Percentiles rank a stretch among this genome's conserved stretches.
Conservation (phyloP, 495 filamentous ascomycete species). For the Talaromyces ruber region DNA sequence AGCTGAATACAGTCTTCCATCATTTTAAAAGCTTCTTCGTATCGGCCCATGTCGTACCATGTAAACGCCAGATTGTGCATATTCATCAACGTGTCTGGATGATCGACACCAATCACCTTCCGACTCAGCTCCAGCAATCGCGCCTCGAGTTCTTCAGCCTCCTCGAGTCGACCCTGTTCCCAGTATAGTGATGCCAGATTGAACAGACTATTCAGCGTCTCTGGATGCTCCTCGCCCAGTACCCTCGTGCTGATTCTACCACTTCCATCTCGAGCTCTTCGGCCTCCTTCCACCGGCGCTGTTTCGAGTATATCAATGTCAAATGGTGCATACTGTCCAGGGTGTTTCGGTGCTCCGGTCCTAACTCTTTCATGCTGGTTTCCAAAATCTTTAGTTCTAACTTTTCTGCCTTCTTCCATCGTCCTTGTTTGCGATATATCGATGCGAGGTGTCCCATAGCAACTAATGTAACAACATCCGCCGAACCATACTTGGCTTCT, state of each 20-base stretch:
- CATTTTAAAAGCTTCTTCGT: neutral
- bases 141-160: neutral
- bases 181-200: neutral
- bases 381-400: slow-evolving; percentile 6
- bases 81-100: no score
- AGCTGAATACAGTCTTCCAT: neutral
- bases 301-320: neutral
- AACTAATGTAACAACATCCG: no score
- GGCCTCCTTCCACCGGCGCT: neutral
- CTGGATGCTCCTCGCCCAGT: neutral
- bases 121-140: neutral
- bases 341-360: slow-evolving; percentile 18
- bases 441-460: slow-evolving; percentile 10
- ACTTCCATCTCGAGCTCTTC: neutral
- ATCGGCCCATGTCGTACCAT: neutral
- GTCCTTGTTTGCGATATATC: slow-evolving; percentile 10
- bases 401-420: slow-evolving; percentile 17
- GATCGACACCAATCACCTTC: no score
- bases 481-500: neutral
- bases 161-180: neutral
- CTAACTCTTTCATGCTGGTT: slow-evolving; percentile 12
- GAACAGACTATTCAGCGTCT: neutral
- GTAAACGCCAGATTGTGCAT: neutral
- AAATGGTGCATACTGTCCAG: slow-evolving; percentile 10
- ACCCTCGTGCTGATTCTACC: neutral